Evolutionary conservation across 352 stramenopile species (phyloP), one percentile per base, ranked within the genome.

Genomic region (Pythium dissimile): DNA sequence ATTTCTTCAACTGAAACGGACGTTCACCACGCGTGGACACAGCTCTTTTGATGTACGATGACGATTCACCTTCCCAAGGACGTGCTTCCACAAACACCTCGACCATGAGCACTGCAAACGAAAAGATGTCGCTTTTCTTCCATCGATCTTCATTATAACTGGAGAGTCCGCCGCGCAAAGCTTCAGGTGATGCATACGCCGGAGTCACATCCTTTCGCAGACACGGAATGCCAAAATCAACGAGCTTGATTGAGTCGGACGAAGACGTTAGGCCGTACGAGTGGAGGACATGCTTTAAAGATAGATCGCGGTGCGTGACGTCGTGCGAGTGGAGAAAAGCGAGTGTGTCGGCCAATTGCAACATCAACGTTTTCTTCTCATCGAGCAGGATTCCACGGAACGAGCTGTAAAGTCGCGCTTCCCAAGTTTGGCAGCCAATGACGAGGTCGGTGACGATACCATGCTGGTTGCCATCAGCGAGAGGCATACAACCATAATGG

Each of bases 111-210:
- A 59, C 39, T 4, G 38, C n/a, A 11, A 59, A 49, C 9, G 51
- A 59, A 23, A 51, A 59, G 18, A 59, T 34, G 30, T 59, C 51
- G 30, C 51, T 59, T 18, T 50, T 48, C 43, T 54, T 62, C 54
- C 54, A 62, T 11, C 43, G 44, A 5, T 62, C 54, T 4, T 39
- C 18, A 26, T 62, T 44, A 43, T 47, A 8, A 8, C 15, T 16
- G 10, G 32, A 45, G 20, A 62, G 0, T 18, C 49, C 35, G 18
- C 54, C 54, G 27, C 45, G 24, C 13, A 62, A 35, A 11, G 54
- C 23, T 28, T 62, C 43, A 12, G 54, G 54, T 8, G 54, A 47
- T n/a, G 54, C 43, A 34, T 62, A 62, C 15, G 41, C 42, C 15
- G 45, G 44, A 23, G 46, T 41, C 11, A 43, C 30, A 18, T 26